These are phyloP conservation scores for Penicillium ochrochloron DNA, from an alignment of 495 filamentous ascomycete species.

Conservation along the genomic window DNA sequence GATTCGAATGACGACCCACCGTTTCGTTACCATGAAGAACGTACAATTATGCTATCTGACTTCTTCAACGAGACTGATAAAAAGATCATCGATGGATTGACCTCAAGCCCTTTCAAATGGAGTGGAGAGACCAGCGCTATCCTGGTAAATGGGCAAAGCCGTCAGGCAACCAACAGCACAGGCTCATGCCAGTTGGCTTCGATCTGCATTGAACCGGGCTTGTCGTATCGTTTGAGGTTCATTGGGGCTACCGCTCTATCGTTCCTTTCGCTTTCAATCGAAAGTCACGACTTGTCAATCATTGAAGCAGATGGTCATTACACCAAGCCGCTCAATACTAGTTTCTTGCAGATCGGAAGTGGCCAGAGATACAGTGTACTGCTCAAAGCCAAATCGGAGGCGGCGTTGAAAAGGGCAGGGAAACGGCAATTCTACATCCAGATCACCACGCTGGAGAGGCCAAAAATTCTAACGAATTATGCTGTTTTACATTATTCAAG, in stretches of 20 bases:
- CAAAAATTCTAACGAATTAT: not conserved
- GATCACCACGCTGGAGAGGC: not conserved
- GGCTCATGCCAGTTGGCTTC: not conserved
- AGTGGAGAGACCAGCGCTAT: not conserved
- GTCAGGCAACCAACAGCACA: not conserved
- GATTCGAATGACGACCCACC: not conserved
- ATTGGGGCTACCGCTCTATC: not conserved
- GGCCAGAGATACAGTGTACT: not conserved
- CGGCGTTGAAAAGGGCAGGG: not conserved
- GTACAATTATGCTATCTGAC: not conserved
- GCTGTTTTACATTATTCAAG: not conserved
- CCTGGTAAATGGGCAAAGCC: not conserved
- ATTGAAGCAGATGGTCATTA: not conserved
- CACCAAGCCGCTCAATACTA: not conserved
- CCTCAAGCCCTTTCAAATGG: not conserved
- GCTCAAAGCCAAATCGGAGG: not conserved
- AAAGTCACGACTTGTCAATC: not conserved
- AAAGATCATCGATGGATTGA: not conserved
- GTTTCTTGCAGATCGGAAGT: not conserved
- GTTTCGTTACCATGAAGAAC: not conserved
- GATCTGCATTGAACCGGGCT: not conserved
- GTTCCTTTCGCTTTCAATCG: not conserved
- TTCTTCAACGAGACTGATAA: not conserved
- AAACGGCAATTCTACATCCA: conserved; percentile 1
- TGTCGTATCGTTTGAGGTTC: not conserved